These are phyloP conservation scores for Albugo candida DNA, from an alignment of 352 stramenopile genomes.

Conservation along the genomic window DNA sequence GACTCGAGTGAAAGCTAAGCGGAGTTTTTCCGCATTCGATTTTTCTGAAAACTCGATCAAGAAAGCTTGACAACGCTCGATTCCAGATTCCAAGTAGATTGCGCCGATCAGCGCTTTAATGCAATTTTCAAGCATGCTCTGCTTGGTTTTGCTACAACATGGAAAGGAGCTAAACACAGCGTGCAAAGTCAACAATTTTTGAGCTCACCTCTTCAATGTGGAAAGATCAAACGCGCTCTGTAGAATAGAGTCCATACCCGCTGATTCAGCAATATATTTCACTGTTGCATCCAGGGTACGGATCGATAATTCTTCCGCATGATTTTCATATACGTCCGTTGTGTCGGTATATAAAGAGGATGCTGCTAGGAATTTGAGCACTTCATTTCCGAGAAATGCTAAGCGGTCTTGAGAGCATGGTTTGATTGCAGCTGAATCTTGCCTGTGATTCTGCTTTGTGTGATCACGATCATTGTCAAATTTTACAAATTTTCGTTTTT, in stretches of 20 bases:
- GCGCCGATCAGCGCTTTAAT: constrained; percentile 64
- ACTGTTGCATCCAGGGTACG: constrained; percentile 60
- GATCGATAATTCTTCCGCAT: constrained; percentile 44
- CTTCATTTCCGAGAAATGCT: constrained; percentile 67
- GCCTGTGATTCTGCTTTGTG: constrained; percentile 30
- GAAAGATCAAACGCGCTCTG: constrained; percentile 46
- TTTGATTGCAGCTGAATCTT: constrained; percentile 59
- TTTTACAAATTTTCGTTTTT: constrained; percentile 19
- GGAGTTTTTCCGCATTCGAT: background rate
- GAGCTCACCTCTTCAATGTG: constrained; percentile 6
- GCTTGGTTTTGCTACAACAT: constrained; percentile 13
- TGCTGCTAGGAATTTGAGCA: constrained; percentile 67
- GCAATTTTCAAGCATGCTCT: constrained; percentile 67
- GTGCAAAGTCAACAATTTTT: background rate
- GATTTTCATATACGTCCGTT: constrained; percentile 29
- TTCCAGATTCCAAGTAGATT: constrained; percentile 35
- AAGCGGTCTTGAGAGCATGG: constrained; percentile 67
- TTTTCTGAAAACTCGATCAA: background rate
- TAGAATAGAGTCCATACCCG: constrained; percentile 55
- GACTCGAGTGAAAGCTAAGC: background rate
- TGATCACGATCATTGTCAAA: constrained; percentile 4
- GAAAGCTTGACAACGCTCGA: constrained; percentile 12
- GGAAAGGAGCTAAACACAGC: constrained; percentile 12
- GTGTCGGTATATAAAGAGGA: constrained; percentile 67
- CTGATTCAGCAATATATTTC: constrained; percentile 48